Evolutionary conservation across 306 rosid species (phyloP), one percentile per base, ranked within the genome.

Genomic region (Cicer chorassanicum): DNA sequence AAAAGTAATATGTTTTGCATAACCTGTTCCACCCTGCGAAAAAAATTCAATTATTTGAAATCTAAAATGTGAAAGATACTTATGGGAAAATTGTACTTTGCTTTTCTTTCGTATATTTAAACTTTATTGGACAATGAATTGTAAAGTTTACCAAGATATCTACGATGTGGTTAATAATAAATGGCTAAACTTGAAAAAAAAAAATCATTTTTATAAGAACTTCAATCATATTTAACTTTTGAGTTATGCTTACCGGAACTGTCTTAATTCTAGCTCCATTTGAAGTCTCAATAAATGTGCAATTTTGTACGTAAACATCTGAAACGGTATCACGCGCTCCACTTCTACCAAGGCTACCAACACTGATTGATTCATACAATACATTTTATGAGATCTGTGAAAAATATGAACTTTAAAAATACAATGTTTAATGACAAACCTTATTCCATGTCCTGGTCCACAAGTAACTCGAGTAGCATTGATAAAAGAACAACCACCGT

Each of bases 371-470:
- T 40, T n/a, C 45, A 53, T 18, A 9, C 2, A 6, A 1, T 5
- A 9, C 0, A 56, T 24, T 50, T 12, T 6, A 63, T 43, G 39
- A 18, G 59, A 73, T 8, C 34, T 2, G 14, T 18, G 13, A 48
- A 6, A 48, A 4, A 46, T 5, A 12, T 5, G 0, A 40, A 39
- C 34, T 24, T 24, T 24, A 24, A 24, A 24, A 24, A 60, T 9
- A 38, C 2, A 36, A 50, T 8, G 45, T 9, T 13, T n/a, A 24
- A 24, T 24, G 3, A 42, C 11, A 48, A 56, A 86, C 90, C 90
- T 84, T 60, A 84, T 86, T 0, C 90, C 87, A 64, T 81, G 86
- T 39, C 90, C 87, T 1, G 90, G 90, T 68, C 90, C 90, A 65
- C 86, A 86, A 38, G 44, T 11, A 78, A 86, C 16, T 4, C 72